phyloP scores from a whole-genome alignment of 768 basidiomycete genomes.

The Kwoniella heveanensis region DNA sequence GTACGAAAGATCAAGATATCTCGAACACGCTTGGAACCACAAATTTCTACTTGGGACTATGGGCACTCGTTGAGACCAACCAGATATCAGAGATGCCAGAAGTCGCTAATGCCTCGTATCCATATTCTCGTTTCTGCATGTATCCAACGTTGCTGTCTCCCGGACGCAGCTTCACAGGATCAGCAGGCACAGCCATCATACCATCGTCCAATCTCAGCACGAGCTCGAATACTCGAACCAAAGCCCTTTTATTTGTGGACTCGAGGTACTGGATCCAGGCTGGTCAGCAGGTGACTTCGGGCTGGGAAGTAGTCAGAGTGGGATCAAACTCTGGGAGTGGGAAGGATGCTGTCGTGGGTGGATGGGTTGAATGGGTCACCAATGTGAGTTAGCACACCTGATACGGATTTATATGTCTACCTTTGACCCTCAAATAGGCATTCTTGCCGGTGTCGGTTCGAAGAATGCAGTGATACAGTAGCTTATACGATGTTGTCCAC shows the following conservation, averaged over 20 bases:
- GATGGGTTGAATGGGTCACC: constrained; percentile 43
- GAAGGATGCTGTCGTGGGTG: constrained; percentile 24
- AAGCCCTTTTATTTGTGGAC: constrained; percentile 49
- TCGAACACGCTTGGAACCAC: too few relatives aligned
- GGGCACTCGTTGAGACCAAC: too few relatives aligned
- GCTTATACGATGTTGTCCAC: not conserved
- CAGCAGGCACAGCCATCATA: constrained; percentile 50
- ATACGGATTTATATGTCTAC: too few relatives aligned
- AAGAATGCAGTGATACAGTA: not conserved
- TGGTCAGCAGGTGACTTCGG: constrained; percentile 38
- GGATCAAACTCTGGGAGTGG: constrained; percentile 28
- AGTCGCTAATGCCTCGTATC: too few relatives aligned
- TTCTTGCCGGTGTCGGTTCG: not conserved
- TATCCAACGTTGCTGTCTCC: not conserved
- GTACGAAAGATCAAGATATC: too few relatives aligned
- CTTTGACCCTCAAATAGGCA: too few relatives aligned
- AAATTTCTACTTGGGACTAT: too few relatives aligned
- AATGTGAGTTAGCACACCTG: constrained; percentile 25
- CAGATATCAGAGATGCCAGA: too few relatives aligned
- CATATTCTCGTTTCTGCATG: not conserved
- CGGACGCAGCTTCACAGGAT: constrained; percentile 46
- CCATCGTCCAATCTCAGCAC: constrained; percentile 14
- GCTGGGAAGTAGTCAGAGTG: constrained; percentile 44
- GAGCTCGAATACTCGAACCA: not conserved
- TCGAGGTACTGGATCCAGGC: constrained; percentile 55